Evolutionary conservation across 257 asterid species (phyloP).

Genomic region (Solanum dulcamara): DNA sequence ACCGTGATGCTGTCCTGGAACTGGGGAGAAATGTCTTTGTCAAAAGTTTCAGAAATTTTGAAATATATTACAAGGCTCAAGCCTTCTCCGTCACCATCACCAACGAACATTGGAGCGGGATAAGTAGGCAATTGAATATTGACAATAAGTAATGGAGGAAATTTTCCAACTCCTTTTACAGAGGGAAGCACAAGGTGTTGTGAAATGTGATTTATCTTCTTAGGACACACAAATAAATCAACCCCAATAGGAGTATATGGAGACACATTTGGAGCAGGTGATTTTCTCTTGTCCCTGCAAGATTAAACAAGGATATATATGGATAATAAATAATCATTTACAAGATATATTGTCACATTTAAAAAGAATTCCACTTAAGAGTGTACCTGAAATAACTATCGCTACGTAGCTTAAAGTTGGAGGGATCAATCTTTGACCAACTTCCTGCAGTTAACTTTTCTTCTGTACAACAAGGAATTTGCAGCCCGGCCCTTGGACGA

Average conservation of each 20-base stretch:
- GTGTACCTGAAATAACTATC: slow-evolving; percentile 77
- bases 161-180: slow-evolving; percentile 38
- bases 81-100: slow-evolving; percentile 91
- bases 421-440: slow-evolving; percentile 78
- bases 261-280: slow-evolving; percentile 50
- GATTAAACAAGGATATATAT: not conserved
- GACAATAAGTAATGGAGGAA: slow-evolving; percentile 66
- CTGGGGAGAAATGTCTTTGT: slow-evolving; percentile 54
- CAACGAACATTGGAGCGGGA: slow-evolving; percentile 72
- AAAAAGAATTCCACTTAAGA: not conserved
- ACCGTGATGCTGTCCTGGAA: slow-evolving; percentile 75
- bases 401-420: slow-evolving; percentile 77
- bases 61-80: slow-evolving; percentile 79
- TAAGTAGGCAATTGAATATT: slow-evolving; percentile 93
- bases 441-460: slow-evolving; percentile 60
- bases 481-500: slow-evolving; percentile 74
- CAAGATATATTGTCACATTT: not conserved
- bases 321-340: not conserved
- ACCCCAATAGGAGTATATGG: slow-evolving; percentile 88
- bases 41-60: slow-evolving; percentile 63
- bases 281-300: slow-evolving; percentile 87
- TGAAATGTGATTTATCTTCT: slow-evolving; percentile 81
- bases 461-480: slow-evolving; percentile 55
- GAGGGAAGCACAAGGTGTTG: slow-evolving; percentile 84
- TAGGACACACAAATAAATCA: slow-evolving; percentile 58